Conservation (phyloP, 768 basidiomycete species). For the Lyophyllum decastes region DNA sequence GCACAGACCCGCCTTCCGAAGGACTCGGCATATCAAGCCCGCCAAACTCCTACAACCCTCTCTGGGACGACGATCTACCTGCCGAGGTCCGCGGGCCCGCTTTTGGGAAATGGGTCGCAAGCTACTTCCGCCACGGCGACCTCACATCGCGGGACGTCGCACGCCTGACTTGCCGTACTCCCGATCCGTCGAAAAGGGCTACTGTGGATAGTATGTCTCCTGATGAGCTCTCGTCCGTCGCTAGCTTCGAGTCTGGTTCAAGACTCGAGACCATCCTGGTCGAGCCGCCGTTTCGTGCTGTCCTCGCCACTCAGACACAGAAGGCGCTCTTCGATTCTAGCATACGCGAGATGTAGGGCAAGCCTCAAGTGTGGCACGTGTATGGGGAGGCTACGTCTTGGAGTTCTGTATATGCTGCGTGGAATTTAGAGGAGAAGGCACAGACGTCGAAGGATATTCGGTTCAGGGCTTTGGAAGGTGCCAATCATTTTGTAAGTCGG, state of each 20-base stretch:
- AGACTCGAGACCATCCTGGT: background rate
- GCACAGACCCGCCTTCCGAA: conserved; percentile 2
- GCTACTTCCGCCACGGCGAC: conserved; percentile 5
- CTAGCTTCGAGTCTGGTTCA: background rate
- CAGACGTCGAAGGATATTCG: background rate
- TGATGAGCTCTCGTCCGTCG: background rate
- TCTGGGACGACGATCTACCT: conserved; percentile 7
- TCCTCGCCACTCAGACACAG: conserved; percentile 4
- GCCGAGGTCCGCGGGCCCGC: background rate
- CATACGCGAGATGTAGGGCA: conserved; percentile 1
- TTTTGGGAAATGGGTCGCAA: conserved; percentile 9
- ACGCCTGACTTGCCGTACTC: background rate
- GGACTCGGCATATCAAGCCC: conserved; percentile 6
- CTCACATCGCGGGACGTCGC: conserved; percentile 1
- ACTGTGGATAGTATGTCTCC: background rate
- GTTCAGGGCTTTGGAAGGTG: background rate
- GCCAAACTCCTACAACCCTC: background rate
- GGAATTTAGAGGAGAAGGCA: conserved; percentile 4
- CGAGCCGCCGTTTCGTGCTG: background rate
- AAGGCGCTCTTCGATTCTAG: background rate
- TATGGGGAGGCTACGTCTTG: conserved; percentile 8
- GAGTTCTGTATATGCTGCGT: conserved; percentile 3
- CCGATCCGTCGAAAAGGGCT: background rate
- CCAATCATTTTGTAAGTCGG: conserved; percentile 12
- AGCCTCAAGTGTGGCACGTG: background rate